Evolutionary conservation across 2,329 filamentous ascomycete genomes (phyloP).

Genomic region (Neonectria ditissima): DNA sequence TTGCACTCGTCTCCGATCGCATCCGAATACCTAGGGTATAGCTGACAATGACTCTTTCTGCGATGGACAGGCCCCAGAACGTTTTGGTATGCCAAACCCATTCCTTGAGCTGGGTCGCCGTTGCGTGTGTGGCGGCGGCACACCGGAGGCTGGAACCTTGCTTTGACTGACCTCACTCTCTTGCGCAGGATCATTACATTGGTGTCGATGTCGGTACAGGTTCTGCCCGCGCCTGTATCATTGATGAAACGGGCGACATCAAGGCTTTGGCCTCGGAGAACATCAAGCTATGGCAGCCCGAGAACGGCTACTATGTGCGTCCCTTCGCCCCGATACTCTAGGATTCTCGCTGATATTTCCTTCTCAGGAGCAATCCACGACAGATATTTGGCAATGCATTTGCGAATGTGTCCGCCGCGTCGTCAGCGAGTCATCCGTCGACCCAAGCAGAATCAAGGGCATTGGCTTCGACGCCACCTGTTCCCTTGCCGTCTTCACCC

Average conservation of each 20-base stretch:
- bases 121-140: constrained; percentile 16
- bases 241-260: constrained; percentile 92
- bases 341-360: constrained; percentile 19
- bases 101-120: constrained; percentile 12
- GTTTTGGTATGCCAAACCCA: constrained; percentile 45
- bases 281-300: constrained; percentile 84
- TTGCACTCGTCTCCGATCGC: constrained; percentile 10
- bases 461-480: constrained; percentile 99
- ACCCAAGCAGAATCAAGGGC: constrained; percentile 81
- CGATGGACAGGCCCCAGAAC: constrained; percentile 51
- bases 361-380: constrained; percentile 90
- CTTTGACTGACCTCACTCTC: constrained; percentile 30
- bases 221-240: constrained; percentile 94
- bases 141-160: constrained; percentile 1
- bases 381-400: constrained; percentile 96
- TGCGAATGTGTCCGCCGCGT: constrained; percentile 88
- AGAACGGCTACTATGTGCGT: constrained; percentile 78
- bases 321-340: background rate
- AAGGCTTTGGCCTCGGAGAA: constrained; percentile 78
- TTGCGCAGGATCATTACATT: constrained; percentile 70
- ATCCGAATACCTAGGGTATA: constrained; percentile 20
- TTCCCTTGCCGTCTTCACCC: constrained; percentile 89
- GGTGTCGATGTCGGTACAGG: constrained; percentile 98
- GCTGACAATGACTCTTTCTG: constrained; percentile 29
- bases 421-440: constrained; percentile 83